Conservation (phyloP, 2,329 filamentous ascomycete genomes). For the Fusarium chaquense region DNA sequence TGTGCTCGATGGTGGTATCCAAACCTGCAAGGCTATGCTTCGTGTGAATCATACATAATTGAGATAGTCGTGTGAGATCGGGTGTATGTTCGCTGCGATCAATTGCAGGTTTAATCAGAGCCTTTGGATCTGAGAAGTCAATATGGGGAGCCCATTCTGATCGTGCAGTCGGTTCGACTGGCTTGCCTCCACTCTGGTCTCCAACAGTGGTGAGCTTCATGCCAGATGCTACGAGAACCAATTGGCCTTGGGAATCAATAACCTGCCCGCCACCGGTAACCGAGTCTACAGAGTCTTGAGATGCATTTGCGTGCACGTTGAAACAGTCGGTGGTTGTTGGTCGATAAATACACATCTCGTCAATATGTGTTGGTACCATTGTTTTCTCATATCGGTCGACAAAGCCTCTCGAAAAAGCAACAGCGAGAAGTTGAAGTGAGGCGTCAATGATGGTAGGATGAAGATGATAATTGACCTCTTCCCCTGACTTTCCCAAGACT, state of each 20-base stretch:
- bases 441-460: slow-evolving; percentile 10
- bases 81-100: background rate
- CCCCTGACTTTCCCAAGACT: background rate
- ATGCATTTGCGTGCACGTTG: background rate
- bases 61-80: background rate
- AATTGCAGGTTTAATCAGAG: background rate
- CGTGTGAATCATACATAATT: background rate
- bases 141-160: slow-evolving; percentile 2
- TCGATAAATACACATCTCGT: slow-evolving; percentile 4
- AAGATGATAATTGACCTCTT: background rate
- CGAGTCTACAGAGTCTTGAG: background rate
- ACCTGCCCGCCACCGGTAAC: background rate
- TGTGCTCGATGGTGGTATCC: background rate
- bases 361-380: slow-evolving; percentile 10
- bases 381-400: slow-evolving; percentile 5
- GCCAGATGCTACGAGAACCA: background rate
- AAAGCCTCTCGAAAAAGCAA: slow-evolving; percentile 6
- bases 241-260: background rate
- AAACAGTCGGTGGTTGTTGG: background rate
- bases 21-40: background rate
- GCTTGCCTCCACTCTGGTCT: background rate
- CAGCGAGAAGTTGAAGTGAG: background rate
- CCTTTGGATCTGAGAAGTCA: background rate
- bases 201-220: slow-evolving; percentile 2
- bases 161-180: slow-evolving; percentile 1